phyloP scores from a whole-genome alignment of 805 yeast species.

The Clavispora asparagi region DNA sequence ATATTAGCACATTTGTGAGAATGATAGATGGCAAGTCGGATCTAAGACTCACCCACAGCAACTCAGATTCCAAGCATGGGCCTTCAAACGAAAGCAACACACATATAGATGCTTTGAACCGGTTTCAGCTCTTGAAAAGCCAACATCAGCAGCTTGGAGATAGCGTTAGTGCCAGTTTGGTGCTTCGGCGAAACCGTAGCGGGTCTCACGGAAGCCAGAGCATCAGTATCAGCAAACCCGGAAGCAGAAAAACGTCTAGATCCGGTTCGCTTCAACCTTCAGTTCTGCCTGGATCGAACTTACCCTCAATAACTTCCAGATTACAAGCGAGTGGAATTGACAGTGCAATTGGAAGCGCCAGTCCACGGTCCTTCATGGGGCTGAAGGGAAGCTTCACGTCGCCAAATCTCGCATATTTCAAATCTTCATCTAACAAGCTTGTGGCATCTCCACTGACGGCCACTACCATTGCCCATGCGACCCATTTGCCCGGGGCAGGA shows the following conservation, averaged over 20 bases:
- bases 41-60: slow-evolving; percentile 29
- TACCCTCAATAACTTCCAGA: not conserved
- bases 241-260: not conserved
- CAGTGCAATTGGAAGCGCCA: not conserved
- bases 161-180: slow-evolving; percentile 47
- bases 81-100: slow-evolving; percentile 16
- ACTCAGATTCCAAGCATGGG: slow-evolving; percentile 7
- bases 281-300: not conserved
- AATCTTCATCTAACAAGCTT: slow-evolving; percentile 13
- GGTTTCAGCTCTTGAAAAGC: slow-evolving; percentile 47
- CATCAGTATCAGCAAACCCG: not conserved
- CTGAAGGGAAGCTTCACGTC: not conserved
- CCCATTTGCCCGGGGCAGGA: slow-evolving; percentile 2
- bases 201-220: not conserved
- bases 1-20: slow-evolving; percentile 64
- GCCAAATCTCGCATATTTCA: not conserved
- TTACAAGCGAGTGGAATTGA: not conserved
- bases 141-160: slow-evolving; percentile 54
- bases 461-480: slow-evolving; percentile 21
- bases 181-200: slow-evolving; percentile 19
- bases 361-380: not conserved
- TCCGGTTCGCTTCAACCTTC: not conserved
- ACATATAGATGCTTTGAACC: slow-evolving; percentile 42
- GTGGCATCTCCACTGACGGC: slow-evolving; percentile 18
- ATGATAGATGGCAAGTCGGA: slow-evolving; percentile 64